Evolutionary conservation across 768 basidiomycete genomes (phyloP), one percentile per base, ranked within the genome.

Genomic region (Multifurca ochricompacta): DNA sequence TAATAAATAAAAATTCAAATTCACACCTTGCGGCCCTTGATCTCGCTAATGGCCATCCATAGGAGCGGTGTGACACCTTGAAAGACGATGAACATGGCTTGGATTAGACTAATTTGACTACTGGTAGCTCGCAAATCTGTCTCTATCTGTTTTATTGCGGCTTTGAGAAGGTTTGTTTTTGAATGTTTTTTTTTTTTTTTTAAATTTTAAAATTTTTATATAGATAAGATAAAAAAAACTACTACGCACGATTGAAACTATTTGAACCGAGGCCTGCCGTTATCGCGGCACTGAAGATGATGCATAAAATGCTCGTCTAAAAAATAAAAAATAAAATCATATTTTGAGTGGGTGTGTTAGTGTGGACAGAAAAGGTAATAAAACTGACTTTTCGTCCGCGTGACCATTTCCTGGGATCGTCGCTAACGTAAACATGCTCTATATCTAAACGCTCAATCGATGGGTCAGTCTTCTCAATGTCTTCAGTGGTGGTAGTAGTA

Each of bases 21-120:
- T 16, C 73, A 19, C 58, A 81, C 82, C 73, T 81, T 89, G 49
- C 88, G 72, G 7, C 88, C 89, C 63, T 80, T 82, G 30, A 91
- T 77, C 67, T 91, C 89, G 51, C 82, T 83, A 23, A 84, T 69
- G 0, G 80, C 76, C 50, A 74, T 78, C 87, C 88, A 89, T 3
- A 83, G 32, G 10, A 87, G 62, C 0, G 88, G 89, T 49, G 81
- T 67, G 10, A 70, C 66, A 3, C 89, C 88, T 66, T 91, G 89
- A 10, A 87, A 62, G 2, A 83, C 68, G 54, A 88, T 85, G 66
- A 87, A 91, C n/a, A 83, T 56, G 0, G 86, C 82, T 13, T 90
- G 70, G 54, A 78, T 78, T 66, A 81, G 72, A 56, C 85, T 83
- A 53, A 91, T 81, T 58, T 86, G 75, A 10, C 73, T 67, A 45